Percentiles rank a stretch among this genome's conserved stretches.
These are phyloP conservation scores for Ilex paraguariensis DNA, from an alignment of 305 asterid genomes.

Conservation along the genomic window DNA sequence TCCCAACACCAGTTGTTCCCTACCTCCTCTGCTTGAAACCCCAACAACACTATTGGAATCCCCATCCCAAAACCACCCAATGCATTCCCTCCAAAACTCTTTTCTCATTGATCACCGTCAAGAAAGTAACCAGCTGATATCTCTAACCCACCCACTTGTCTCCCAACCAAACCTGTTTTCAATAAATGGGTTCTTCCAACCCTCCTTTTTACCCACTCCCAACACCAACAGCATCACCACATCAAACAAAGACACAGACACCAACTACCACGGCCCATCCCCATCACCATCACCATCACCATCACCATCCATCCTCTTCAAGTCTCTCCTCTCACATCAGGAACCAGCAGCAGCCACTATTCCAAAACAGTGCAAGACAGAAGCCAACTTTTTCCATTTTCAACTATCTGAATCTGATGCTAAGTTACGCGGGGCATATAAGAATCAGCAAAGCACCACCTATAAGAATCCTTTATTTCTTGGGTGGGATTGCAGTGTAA, in stretches of 20 bases:
- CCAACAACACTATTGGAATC: constrained; percentile 17
- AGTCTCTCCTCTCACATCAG: constrained; percentile 18
- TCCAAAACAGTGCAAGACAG: constrained; percentile 43
- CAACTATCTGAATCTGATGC: constrained; percentile 15
- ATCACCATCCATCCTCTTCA: constrained; percentile 5
- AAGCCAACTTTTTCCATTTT: constrained; percentile 23
- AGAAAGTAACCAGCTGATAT: constrained; percentile 35
- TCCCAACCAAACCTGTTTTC: constrained; percentile 9
- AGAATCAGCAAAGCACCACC: constrained; percentile 9
- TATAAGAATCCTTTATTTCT: constrained; percentile 24
- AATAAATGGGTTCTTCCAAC: constrained; percentile 2
- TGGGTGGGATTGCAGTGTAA: background rate
- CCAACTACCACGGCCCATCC: background rate
- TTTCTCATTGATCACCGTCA: constrained; percentile 24
- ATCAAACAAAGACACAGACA: background rate
- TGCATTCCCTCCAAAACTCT: constrained; percentile 29
- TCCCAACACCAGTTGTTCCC: constrained; percentile 10
- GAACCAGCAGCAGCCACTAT: constrained; percentile 20
- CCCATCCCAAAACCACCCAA: constrained; percentile 15
- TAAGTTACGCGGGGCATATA: constrained; percentile 16
- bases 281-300: constrained; percentile 5
- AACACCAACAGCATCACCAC: background rate
- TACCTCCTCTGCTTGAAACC: constrained; percentile 45
- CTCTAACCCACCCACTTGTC: constrained; percentile 32
- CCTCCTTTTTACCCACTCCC: constrained; percentile 3